These are phyloP conservation scores for Arachis stenosperma DNA, from an alignment of 306 rosid genomes.

Conservation along the genomic window DNA sequence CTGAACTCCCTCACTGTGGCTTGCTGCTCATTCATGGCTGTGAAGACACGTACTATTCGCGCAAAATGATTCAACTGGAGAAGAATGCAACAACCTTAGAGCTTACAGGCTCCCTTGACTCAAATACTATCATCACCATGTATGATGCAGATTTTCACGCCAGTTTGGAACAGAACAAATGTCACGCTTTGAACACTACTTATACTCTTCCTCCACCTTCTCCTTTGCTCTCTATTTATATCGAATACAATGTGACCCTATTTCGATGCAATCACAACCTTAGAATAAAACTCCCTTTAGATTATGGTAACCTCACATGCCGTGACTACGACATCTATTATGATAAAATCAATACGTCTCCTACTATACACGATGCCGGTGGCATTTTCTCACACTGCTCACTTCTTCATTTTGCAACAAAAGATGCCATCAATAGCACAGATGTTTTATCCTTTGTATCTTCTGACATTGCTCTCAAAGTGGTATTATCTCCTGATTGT, in stretches of 20 bases:
- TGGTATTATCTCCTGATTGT: conserved; percentile 31
- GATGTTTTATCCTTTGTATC: conserved; percentile 28
- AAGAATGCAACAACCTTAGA: background rate
- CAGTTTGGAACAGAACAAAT: background rate
- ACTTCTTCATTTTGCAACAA: conserved; percentile 9
- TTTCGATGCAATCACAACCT: conserved; percentile 40
- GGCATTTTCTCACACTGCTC: conserved; percentile 10
- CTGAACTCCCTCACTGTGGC: conserved; percentile 40
- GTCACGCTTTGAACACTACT: conserved; percentile 20
- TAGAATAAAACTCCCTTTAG: background rate
- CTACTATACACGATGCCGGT: background rate
- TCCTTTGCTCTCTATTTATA: conserved; percentile 21
- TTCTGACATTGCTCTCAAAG: conserved; percentile 21
- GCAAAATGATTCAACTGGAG: conserved; percentile 23
- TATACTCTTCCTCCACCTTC: conserved; percentile 12
- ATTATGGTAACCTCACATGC: background rate
- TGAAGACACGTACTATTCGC: background rate
- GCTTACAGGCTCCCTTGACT: background rate
- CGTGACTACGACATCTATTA: conserved; percentile 25
- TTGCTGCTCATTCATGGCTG: conserved; percentile 22
- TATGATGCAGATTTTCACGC: conserved; percentile 14
- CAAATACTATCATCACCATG: conserved; percentile 3
- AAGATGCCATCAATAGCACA: background rate
- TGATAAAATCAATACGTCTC: background rate
- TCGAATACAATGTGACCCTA: conserved; percentile 10